These are phyloP conservation scores for Solanum etuberosum DNA, from an alignment of 257 asterid genomes.

Conservation along the genomic window DNA sequence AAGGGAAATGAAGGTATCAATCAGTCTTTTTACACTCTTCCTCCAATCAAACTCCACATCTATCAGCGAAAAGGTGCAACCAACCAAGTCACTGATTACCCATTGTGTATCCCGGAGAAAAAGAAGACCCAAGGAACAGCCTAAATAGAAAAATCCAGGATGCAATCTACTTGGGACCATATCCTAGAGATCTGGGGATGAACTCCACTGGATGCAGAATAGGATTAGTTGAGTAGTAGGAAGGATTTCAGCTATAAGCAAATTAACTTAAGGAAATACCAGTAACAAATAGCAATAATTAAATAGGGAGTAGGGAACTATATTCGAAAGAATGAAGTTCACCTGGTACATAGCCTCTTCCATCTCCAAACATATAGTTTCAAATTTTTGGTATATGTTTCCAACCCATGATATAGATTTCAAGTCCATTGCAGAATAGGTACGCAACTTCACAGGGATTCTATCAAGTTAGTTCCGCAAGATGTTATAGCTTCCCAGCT, in stretches of 20 bases:
- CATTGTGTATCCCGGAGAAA: neutral
- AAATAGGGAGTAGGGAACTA: neutral
- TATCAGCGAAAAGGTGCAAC: neutral
- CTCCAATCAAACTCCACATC: neutral
- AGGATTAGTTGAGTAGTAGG: neutral
- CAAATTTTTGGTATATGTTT: constrained; percentile 53
- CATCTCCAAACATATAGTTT: constrained; percentile 74
- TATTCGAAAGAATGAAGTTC: neutral
- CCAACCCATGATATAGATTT: constrained; percentile 78
- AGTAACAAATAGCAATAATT: neutral
- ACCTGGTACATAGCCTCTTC: constrained; percentile 82
- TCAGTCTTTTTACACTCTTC: neutral
- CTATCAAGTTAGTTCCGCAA: neutral
- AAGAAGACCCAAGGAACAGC: neutral
- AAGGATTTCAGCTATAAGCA: neutral
- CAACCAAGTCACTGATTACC: neutral
- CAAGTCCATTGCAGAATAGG: constrained; percentile 37
- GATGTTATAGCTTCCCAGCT: constrained; percentile 1
- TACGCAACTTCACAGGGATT: neutral
- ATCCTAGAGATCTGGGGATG: neutral
- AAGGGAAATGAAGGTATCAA: neutral
- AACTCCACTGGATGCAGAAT: neutral
- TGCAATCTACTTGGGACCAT: neutral
- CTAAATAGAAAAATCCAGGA: neutral
- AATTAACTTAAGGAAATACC: neutral